These are phyloP conservation scores for Hamamelis virginiana DNA, from an alignment of 164 flowering plant species.

Conservation along the genomic window DNA sequence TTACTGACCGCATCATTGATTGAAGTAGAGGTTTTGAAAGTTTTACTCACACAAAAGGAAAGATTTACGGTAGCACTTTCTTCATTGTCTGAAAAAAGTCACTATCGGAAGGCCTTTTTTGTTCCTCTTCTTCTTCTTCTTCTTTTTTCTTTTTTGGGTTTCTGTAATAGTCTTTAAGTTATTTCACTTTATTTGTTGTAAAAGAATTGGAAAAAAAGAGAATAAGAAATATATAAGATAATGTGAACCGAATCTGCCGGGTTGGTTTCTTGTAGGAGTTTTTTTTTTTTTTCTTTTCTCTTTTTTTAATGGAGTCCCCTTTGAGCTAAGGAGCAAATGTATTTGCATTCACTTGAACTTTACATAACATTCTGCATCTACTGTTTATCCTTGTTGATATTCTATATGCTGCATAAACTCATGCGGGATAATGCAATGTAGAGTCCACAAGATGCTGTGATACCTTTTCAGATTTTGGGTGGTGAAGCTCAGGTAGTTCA, in stretches of 20 bases:
- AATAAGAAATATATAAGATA: too few relatives aligned
- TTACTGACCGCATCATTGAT: too few relatives aligned
- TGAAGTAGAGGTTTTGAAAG: too few relatives aligned
- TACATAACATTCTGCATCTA: background rate
- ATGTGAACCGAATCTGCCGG: background rate
- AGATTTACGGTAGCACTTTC: too few relatives aligned
- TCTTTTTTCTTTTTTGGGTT: too few relatives aligned
- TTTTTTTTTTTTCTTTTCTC: too few relatives aligned
- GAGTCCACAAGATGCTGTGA: conserved; percentile 76
- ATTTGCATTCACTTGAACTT: background rate
- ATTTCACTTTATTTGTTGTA: too few relatives aligned
- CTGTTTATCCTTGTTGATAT: background rate
- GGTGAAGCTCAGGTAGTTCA: conserved; percentile 93
- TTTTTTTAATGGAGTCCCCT: background rate
- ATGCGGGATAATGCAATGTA: conserved; percentile 23
- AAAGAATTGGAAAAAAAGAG: background rate
- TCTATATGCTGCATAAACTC: background rate
- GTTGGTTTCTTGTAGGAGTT: background rate
- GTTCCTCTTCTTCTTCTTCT: too few relatives aligned
- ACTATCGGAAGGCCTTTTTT: too few relatives aligned
- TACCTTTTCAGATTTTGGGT: conserved; percentile 81
- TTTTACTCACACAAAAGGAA: too few relatives aligned
- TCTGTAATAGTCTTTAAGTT: too few relatives aligned
- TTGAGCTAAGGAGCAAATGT: background rate
- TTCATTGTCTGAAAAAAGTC: too few relatives aligned